These are phyloP conservation scores for Escovopsis weberi DNA, from an alignment of 2,329 filamentous ascomycete genomes.

Conservation along the genomic window DNA sequence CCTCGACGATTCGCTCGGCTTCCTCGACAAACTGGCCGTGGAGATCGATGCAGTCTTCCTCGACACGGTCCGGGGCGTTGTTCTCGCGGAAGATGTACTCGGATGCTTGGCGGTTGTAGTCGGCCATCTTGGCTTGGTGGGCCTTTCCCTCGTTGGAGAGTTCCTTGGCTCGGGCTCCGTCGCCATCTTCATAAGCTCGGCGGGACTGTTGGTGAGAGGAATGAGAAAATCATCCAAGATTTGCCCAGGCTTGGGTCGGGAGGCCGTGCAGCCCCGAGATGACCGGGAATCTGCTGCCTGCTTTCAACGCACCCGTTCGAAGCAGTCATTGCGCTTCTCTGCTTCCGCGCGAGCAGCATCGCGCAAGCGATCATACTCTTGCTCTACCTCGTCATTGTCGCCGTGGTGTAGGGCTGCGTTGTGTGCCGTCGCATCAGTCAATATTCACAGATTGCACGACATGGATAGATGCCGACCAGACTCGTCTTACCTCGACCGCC, in stretches of 20 bases:
- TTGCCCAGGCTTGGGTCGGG: background rate
- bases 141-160: conserved; percentile 74
- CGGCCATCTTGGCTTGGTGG: conserved; percentile 72
- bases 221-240: background rate
- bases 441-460: background rate
- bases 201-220: conserved; percentile 58
- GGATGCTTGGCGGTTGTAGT: conserved; percentile 80
- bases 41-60: conserved; percentile 75
- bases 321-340: conserved; percentile 61
- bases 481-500: conserved; percentile 9
- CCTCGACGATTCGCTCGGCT: conserved; percentile 78
- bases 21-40: conserved; percentile 93
- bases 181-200: conserved; percentile 68
- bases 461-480: background rate
- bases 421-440: conserved; percentile 1
- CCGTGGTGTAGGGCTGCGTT: conserved; percentile 59
- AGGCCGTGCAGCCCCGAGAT: background rate
- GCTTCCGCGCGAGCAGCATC: conserved; percentile 71
- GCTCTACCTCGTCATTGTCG: conserved; percentile 53
- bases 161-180: conserved; percentile 70
- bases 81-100: conserved; percentile 95
- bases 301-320: conserved; percentile 44
- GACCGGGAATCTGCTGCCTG: background rate
- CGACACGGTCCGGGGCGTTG: conserved; percentile 63
- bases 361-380: conserved; percentile 84